Evolutionary conservation across 768 basidiomycete genomes (phyloP).

Genomic region (Peribolospora baueri): DNA sequence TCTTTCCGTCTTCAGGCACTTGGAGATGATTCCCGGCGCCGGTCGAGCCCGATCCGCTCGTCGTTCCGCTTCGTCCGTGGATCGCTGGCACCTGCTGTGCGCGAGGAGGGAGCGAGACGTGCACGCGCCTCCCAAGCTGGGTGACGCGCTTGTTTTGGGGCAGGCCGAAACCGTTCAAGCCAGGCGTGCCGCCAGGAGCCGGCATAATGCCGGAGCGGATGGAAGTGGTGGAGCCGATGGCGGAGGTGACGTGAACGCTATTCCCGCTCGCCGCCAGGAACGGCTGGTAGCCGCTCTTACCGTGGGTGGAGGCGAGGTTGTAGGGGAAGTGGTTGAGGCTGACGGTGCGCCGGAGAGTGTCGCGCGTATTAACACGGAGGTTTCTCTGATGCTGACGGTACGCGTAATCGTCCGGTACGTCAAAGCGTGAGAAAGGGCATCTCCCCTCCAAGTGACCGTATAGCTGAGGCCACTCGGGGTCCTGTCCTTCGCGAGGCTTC

Average conservation of each 20-base stretch:
- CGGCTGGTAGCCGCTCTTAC: slow-evolving; percentile 3
- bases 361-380: neutral
- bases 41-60: too few species aligned
- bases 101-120: too few species aligned
- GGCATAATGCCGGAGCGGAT: slow-evolving; percentile 4
- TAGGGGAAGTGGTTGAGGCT: slow-evolving; percentile 16
- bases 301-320: slow-evolving; percentile 5
- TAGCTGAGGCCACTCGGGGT: slow-evolving; percentile 56
- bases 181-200: neutral
- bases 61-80: too few species aligned
- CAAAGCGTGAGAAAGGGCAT: slow-evolving; percentile 9
- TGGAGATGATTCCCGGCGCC: too few species aligned
- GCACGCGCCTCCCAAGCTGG: too few species aligned
- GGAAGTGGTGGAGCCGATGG: slow-evolving; percentile 41
- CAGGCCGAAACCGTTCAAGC: too few species aligned
- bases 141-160: too few species aligned
- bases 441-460: slow-evolving; percentile 22
- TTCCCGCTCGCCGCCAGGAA: slow-evolving; percentile 89
- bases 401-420: neutral
- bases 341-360: slow-evolving; percentile 16
- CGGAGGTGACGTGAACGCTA: slow-evolving; percentile 74
- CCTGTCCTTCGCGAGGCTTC: slow-evolving; percentile 27
- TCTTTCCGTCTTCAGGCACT: too few species aligned
- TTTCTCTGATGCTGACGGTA: neutral
- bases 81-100: too few species aligned